phyloP scores from a whole-genome alignment of 83 land plant species.

The Thuja plicata region DNA sequence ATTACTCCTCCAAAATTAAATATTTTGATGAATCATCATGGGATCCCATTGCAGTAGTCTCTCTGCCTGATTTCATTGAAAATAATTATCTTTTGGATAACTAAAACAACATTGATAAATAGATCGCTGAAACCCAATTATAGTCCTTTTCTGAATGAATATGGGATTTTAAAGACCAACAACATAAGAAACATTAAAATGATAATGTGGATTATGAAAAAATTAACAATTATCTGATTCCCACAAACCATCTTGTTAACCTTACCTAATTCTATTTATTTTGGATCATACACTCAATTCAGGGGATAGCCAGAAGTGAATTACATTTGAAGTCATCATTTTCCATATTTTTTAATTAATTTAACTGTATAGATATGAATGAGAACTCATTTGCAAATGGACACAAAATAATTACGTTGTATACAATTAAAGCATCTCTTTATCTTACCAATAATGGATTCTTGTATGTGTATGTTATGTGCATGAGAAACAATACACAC shows the following conservation, averaged over 20 bases:
- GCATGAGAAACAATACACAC: too few species aligned
- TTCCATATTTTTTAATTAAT: not conserved
- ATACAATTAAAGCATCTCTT: not conserved
- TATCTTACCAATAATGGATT: not conserved
- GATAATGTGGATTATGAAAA: not conserved
- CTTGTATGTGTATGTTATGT: not conserved
- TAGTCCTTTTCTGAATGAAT: not conserved
- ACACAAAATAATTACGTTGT: too few species aligned
- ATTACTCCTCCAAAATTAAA: not conserved
- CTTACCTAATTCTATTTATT: not conserved
- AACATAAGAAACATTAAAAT: not conserved
- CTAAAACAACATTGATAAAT: not conserved
- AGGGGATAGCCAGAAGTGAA: not conserved
- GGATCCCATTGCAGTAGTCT: constrained; percentile 12
- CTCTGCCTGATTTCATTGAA: not conserved
- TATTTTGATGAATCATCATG: constrained; percentile 1
- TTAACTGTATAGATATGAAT: not conserved
- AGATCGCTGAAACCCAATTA: not conserved
- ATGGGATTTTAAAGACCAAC: not conserved
- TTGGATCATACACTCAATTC: not conserved
- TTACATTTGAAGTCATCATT: too few species aligned
- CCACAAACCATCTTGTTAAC: not conserved
- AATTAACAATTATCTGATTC: not conserved
- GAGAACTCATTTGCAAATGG: not conserved
- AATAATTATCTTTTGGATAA: not conserved